Base-by-base conservation (phyloP, 306 rosid species). In the Trifolium pratense region DNA sequence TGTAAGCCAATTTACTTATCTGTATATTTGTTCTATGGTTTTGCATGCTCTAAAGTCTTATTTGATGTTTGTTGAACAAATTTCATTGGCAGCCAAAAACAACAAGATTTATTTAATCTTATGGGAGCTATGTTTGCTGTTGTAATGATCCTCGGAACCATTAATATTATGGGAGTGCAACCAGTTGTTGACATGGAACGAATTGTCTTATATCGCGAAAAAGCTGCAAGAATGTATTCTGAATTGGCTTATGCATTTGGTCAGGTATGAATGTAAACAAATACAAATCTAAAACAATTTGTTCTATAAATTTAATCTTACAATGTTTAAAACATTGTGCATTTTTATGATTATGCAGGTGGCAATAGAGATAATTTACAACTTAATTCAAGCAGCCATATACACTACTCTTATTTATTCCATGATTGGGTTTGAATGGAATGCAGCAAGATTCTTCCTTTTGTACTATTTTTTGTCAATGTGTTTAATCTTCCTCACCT, bases 151-250 rank as follows among this genome's bases (percentile, higher is more conserved):
- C 74, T 80, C 64, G 84, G 84, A 34, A 25, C 62, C 17, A 8
- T 15, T 8, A 80, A 80, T 29, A 16, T 73, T 55, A 0, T 9
- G 15, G 81, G 87, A 6, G 93, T 88, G 59, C 93, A 84, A 42
- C 76, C 96, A 6, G 85, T 89, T 46, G 82, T 91, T 48, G 17
- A 76, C 3, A 71, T 85, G 11, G 97, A 87, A 68, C 82, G 91
- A 81, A 88, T 82, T 20, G 96, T 92, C 51, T 86, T 92, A 73
- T 89, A 92, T 66, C 87, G 93, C 14, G 97, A 92, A 88, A 83
- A 62, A 63, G 86, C 86, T 0, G 83, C 86, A 4, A 66, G 80
- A 45, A 78, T 78, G 80, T 82, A 82, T 69, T 91, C 96, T 51
- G 66, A 75, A 39, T 34, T 68, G 65, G 49, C 84, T 31, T 83